Evolutionary conservation across 495 filamentous ascomycete genomes (phyloP), one percentile per base, ranked within the genome.

Genomic region (Tetracladium marchalianum): DNA sequence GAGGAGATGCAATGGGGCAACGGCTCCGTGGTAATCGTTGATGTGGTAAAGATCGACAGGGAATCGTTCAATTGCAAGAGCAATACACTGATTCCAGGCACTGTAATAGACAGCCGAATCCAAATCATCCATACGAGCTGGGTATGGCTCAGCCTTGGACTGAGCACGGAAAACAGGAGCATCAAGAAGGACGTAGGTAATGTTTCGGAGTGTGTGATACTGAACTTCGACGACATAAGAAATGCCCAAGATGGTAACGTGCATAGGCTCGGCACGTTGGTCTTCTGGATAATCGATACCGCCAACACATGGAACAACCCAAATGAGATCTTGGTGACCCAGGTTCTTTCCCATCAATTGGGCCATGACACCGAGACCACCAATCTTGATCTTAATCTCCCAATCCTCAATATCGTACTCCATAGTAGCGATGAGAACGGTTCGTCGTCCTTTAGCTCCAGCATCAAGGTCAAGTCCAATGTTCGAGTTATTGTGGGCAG

Each of bases 1-100:
- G 2, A 86, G 68, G 13, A 85, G 67, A 49, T 87, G 82, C 8
- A 87, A 66, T 11, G 81, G 82, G 35, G 83, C 83, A 6, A 83
- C 62, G 15, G 83, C 78, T 27, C 83, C 83, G 49, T 88, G 83
- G 59, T 87, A 88, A 58, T 88, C 84, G 60, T 88, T 88, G 56
- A 87, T 81, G 59, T 88, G 83, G 57, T 88, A 88, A 13, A 88
- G 56, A 52, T 87, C 81, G 39, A 84, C 68, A 0, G 79, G 73
- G 58, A 76, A 78, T 18, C 73, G 69, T 31, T 60, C 70, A 44
- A 84, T 72, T 0, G 78, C 62, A 43, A 79, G 68, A 2, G 81
- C 77, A 53, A 85, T 82, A 48, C 81, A 85, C 50, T 75, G 73
- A 49, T 85, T 85, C 81, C 81, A 85, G 0, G 81, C 80, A 0